phyloP scores from a whole-genome alignment of 257 asterid species.

The Marsdenia floribunda region DNA sequence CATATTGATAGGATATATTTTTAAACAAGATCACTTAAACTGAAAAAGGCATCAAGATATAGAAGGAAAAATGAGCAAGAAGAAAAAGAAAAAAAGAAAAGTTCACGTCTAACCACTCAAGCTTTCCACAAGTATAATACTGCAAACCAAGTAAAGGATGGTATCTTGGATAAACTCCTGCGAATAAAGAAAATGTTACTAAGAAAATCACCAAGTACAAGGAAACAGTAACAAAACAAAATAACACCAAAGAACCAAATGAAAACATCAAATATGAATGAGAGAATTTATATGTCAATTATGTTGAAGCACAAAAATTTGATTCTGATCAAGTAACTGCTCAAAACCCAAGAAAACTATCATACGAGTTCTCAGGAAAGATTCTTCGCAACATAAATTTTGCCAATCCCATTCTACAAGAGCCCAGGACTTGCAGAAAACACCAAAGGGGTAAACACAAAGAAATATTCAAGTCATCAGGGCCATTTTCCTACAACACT shows the following conservation, averaged over 20 bases:
- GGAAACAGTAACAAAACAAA: background rate
- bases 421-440: background rate
- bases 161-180: conserved; percentile 70
- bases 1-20: background rate
- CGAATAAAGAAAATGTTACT: conserved; percentile 7
- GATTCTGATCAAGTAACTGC: background rate
- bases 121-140: conserved; percentile 75
- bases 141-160: conserved; percentile 94
- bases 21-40: background rate
- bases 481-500: too few species aligned
- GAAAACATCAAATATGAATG: background rate
- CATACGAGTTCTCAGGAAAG: background rate
- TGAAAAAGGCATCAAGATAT: too few species aligned
- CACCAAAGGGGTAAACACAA: background rate
- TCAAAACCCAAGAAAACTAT: background rate
- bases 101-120: conserved; percentile 66
- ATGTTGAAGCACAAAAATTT: background rate
- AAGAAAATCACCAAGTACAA: background rate
- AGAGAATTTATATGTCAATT: too few species aligned
- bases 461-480: background rate
- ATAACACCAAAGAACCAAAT: background rate
- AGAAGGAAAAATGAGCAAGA: background rate
- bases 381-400: background rate
- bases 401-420: background rate
- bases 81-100: background rate